Conservation (phyloP, 768 basidiomycete species). For the Galerina sulciceps region DNA sequence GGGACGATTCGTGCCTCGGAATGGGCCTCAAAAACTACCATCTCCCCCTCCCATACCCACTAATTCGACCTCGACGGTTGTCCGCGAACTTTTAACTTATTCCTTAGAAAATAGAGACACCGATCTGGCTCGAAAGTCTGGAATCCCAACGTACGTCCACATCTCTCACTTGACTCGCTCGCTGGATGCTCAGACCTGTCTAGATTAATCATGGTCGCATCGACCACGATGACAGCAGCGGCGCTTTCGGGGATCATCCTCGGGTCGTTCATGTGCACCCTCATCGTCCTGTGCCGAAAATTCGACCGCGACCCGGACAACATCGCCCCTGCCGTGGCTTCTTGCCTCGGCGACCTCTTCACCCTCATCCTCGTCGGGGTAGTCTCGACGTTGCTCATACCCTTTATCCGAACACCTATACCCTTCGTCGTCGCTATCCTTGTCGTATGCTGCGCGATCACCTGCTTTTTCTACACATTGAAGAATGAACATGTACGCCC, state of each 20-base stretch:
- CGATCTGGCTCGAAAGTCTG: conserved; percentile 32
- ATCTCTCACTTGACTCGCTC: neutral
- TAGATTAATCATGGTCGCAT: conserved; percentile 79
- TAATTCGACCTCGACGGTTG: conserved; percentile 18
- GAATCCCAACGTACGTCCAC: conserved; percentile 38
- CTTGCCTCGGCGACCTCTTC: conserved; percentile 91
- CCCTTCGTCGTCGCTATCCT: conserved; percentile 61
- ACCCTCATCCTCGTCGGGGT: conserved; percentile 84
- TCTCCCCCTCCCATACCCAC: conserved; percentile 8
- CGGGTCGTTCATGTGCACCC: conserved; percentile 90
- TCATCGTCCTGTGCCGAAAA: conserved; percentile 79
- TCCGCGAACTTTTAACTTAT: conserved; percentile 22
- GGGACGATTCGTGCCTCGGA: conserved; percentile 60
- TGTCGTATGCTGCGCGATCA: conserved; percentile 47
- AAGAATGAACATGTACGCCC: conserved; percentile 72
- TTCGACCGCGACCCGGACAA: conserved; percentile 92
- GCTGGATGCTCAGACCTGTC: conserved; percentile 7
- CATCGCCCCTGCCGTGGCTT: conserved; percentile 92
- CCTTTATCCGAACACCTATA: conserved; percentile 63
- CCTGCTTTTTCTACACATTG: conserved; percentile 58
- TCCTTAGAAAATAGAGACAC: conserved; percentile 27
- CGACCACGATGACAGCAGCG: conserved; percentile 81
- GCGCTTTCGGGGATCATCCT: conserved; percentile 77
- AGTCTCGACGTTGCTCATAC: conserved; percentile 74
- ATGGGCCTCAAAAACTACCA: conserved; percentile 20